Percentiles rank a stretch among this genome's conserved stretches.
Conservation (phyloP, 441 rosid genomes). For the Pelargonium australe region DNA sequence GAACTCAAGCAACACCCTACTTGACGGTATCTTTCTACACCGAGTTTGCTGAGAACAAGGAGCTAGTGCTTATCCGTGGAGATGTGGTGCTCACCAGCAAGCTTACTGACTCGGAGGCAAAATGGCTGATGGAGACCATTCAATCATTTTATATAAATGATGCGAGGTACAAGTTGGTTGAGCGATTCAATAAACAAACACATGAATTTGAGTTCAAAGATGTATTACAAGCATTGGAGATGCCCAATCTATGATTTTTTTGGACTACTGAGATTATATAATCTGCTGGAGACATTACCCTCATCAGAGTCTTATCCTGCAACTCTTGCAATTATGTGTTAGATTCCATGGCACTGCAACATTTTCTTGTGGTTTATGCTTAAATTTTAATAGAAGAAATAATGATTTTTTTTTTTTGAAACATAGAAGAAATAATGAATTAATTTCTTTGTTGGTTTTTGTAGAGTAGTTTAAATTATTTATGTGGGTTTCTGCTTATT, state of each 20-base stretch:
- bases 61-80: constrained; percentile 71
- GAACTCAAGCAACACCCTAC: constrained; percentile 88
- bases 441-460: no score
- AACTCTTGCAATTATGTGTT: no score
- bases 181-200: constrained; percentile 66
- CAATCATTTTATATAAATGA: constrained; percentile 83
- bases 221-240: constrained; percentile 64
- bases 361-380: no score
- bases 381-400: no score
- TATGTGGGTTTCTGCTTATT: no score
- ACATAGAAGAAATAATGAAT: no score
- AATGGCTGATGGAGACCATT: constrained; percentile 74
- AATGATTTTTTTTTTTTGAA: no score
- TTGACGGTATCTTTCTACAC: constrained; percentile 55
- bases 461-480: no score
- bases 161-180: constrained; percentile 64
- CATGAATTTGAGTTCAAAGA: constrained; percentile 81
- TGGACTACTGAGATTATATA: no score
- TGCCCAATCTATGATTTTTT: constrained; percentile 53
- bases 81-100: constrained; percentile 84
- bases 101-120: constrained; percentile 67
- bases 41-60: constrained; percentile 68
- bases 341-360: no score
- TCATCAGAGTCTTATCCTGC: no score
- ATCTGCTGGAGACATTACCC: no score